Base-by-base conservation (phyloP, 2,329 filamentous ascomycete species). In the Neocatenulostroma microsporum region DNA sequence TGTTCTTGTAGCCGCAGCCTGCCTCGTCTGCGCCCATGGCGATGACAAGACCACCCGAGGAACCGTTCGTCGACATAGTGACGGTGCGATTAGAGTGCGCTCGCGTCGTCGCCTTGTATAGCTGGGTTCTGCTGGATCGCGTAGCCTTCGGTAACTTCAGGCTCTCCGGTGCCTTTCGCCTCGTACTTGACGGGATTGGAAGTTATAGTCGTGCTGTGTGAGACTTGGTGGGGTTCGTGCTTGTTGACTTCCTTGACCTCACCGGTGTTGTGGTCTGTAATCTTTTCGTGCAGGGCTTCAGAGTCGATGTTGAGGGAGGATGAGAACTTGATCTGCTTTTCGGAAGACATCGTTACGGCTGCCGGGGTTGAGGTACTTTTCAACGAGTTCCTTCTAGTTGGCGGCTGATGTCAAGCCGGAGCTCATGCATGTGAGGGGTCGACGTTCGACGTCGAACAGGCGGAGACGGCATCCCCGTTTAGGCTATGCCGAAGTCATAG, bases 1-100 rank as follows among this genome's bases (percentile, higher is more conserved):
- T 74, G 57, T 79, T 76, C 63, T 89, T 91, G 74, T 91, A 91
- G 49, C 64, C 67, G 53, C 82, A 73, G 56, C 85, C 85, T 41
- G 84, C 84, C 50, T 85, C 81, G 58, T 81, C 77, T 58, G 71
- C 70, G 60, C 75, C 77, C 50, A 81, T 69, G 52, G 72, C 77
- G 51, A 81, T 74, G 55, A 73, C 71, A 30, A 57, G 42, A 26
- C 46, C 46, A 28, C 37, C 34, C 20, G 34, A 31, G 47, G 31
- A 32, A 45, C 30, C 49, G 48, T 56, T 10, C 21, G n/a, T n/a
- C n/a, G n/a, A n/a, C n/a, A n/a, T n/a, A n/a, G n/a, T 47, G 39
- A n/a, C n/a, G n/a, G n/a, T n/a, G n/a, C n/a, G n/a, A n/a, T n/a
- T 41, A 54, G 13, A 56, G 50, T 41, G 58, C 51, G 41, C 48